Percentiles rank a stretch among this genome's conserved stretches.
phyloP scores from a whole-genome alignment of 768 basidiomycete species.

The Flagelloscypha sp. region DNA sequence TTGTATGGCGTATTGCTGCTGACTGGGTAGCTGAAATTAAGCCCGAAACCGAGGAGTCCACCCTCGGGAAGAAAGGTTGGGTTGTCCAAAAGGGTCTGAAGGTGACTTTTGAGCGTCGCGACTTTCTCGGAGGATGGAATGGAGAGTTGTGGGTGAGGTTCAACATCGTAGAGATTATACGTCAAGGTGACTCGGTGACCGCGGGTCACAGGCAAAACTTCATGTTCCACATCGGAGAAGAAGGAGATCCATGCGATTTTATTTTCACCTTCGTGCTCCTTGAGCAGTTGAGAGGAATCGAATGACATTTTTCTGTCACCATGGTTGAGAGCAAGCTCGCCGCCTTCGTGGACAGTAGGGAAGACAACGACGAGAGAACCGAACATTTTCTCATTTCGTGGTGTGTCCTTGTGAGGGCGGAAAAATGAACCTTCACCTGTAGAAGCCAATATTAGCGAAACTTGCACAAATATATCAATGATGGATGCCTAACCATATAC shows the following conservation, averaged over 20 bases:
- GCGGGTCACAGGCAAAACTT: constrained; percentile 28
- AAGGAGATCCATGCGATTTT: constrained; percentile 28
- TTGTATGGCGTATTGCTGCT: neutral
- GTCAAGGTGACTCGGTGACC: constrained; percentile 34
- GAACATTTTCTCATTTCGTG: constrained; percentile 33
- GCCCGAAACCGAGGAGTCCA: constrained; percentile 31
- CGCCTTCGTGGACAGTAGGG: constrained; percentile 31
- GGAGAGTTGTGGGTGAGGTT: too few species aligned
- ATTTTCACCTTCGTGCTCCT: neutral
- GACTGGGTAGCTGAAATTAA: constrained; percentile 29
- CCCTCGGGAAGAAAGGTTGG: constrained; percentile 28
- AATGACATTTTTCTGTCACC: constrained; percentile 21
- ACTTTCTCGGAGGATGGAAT: too few species aligned
- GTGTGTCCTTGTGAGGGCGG: constrained; percentile 39
- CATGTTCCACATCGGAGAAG: constrained; percentile 34
- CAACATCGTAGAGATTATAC: constrained; percentile 32
- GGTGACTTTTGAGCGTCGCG: constrained; percentile 9
- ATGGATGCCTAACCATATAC: constrained; percentile 28
- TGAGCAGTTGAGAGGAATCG: constrained; percentile 21
- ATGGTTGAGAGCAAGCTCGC: constrained; percentile 23
- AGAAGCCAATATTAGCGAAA: neutral
- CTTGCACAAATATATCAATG: neutral
- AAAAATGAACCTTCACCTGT: constrained; percentile 32
- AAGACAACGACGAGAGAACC: constrained; percentile 40
- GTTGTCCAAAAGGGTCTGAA: constrained; percentile 24